phyloP scores from a whole-genome alignment of 257 asterid genomes.

The Rubia yunnanensis region DNA sequence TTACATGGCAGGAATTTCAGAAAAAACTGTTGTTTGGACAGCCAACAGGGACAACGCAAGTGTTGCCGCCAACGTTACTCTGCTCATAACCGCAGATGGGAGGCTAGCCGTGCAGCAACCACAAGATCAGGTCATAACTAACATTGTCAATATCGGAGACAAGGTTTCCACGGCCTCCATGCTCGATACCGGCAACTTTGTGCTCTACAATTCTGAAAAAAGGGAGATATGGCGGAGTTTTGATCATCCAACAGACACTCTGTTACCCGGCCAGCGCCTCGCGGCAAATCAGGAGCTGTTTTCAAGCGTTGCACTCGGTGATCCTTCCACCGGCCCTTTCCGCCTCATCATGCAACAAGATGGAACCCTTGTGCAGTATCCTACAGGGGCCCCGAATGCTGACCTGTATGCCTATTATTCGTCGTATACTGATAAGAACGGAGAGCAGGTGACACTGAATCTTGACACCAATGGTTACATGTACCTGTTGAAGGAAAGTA shows the following conservation, averaged over 20 bases:
- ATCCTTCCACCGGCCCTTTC: slow-evolving; percentile 27
- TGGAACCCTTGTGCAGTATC: slow-evolving; percentile 47
- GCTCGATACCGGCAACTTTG: slow-evolving; percentile 50
- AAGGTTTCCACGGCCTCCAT: slow-evolving; percentile 30
- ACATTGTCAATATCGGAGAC: slow-evolving; percentile 1
- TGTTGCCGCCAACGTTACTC: slow-evolving; percentile 11
- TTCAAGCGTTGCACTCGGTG: slow-evolving; percentile 30
- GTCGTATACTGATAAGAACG: background rate
- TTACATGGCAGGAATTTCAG: background rate
- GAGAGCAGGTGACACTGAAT: slow-evolving; percentile 17
- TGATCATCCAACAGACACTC: slow-evolving; percentile 10
- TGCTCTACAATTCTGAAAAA: slow-evolving; percentile 20
- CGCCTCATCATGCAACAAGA: slow-evolving; percentile 39
- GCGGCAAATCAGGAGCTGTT: slow-evolving; percentile 9
- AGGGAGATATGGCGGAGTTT: slow-evolving; percentile 46
- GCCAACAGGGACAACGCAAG: slow-evolving; percentile 19
- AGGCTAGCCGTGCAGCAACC: slow-evolving; percentile 25
- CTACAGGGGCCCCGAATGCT: slow-evolving; percentile 6
- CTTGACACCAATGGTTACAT: slow-evolving; percentile 32
- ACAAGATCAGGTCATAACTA: background rate
- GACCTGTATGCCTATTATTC: slow-evolving; percentile 15
- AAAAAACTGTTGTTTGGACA: slow-evolving; percentile 28
- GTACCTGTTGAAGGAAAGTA: slow-evolving; percentile 26
- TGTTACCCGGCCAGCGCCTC: slow-evolving; percentile 35
- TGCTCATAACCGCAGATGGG: slow-evolving; percentile 23